These are phyloP conservation scores for Suillus subalutaceus DNA, from an alignment of 768 basidiomycete genomes.

Conservation along the genomic window DNA sequence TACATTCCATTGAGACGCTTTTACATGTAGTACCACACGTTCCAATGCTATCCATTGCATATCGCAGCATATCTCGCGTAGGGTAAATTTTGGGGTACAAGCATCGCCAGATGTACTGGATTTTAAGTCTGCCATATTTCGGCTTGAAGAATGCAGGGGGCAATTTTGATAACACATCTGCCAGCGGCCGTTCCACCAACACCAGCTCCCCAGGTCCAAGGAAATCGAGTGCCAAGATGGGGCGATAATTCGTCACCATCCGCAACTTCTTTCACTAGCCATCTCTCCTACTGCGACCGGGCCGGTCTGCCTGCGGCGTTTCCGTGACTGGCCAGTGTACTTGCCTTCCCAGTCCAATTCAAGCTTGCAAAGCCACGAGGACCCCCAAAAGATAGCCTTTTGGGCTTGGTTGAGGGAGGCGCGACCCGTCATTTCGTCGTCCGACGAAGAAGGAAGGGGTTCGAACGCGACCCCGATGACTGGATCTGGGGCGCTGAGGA, in stretches of 20 bases:
- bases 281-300: neutral
- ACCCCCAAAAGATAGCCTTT: slow-evolving; percentile 74
- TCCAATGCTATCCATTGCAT: neutral
- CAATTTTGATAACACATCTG: slow-evolving; percentile 80
- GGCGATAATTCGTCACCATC: slow-evolving; percentile 75
- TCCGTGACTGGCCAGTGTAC: slow-evolving; percentile 40
- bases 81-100: slow-evolving; percentile 7
- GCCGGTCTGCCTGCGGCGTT: slow-evolving; percentile 41
- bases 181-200: slow-evolving; percentile 88
- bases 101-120: neutral
- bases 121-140: slow-evolving; percentile 72
- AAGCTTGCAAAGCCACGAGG: slow-evolving; percentile 85
- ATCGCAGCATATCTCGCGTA: neutral
- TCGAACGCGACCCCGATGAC: slow-evolving; percentile 74
- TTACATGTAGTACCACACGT: neutral
- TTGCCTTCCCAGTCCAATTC: slow-evolving; percentile 43
- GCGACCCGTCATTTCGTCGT: slow-evolving; percentile 19
- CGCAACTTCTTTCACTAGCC: slow-evolving; percentile 39
- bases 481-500: slow-evolving; percentile 71
- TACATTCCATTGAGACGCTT: neutral
- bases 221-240: slow-evolving; percentile 77
- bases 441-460: slow-evolving; percentile 34
- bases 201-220: slow-evolving; percentile 72
- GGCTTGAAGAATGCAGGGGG: slow-evolving; percentile 91
- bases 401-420: slow-evolving; percentile 14